Conservation (phyloP, 306 rosid genomes). For the Cajanus cajan region DNA sequence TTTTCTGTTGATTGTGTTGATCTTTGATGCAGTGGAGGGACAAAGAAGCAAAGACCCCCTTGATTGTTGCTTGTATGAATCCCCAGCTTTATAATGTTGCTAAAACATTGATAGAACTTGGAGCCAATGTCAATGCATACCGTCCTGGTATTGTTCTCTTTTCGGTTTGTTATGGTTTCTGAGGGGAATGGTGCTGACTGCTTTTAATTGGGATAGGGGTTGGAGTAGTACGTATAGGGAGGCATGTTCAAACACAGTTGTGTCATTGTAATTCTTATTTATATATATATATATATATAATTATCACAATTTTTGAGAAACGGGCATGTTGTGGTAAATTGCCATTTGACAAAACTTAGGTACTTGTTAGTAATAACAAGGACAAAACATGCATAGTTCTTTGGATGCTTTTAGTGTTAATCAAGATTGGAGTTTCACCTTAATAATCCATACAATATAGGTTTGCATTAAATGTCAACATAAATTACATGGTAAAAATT, state of each 20-base stretch:
- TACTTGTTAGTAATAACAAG: not conserved
- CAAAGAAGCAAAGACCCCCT: conserved; percentile 76
- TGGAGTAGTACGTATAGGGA: no score
- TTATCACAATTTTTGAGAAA: not conserved
- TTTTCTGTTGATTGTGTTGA: conserved; percentile 25
- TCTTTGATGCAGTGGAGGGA: conserved; percentile 67
- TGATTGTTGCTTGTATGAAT: conserved; percentile 85
- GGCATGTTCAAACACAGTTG: no score
- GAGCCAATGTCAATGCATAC: conserved; percentile 86
- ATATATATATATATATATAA: no score
- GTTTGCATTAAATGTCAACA: no score
- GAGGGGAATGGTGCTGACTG: not conserved
- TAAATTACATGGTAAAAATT: no score
- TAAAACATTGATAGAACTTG: conserved; percentile 78
- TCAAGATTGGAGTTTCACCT: no score
- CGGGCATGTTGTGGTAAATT: not conserved
- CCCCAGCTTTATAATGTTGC: conserved; percentile 66
- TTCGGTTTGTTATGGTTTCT: not conserved
- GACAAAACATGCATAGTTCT: no score
- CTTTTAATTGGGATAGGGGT: not conserved
- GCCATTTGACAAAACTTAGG: not conserved
- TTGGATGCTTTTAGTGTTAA: no score
- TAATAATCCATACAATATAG: no score
- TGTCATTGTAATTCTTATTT: no score
- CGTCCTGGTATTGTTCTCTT: conserved; percentile 65